Evolutionary conservation across 2,329 filamentous ascomycete species (phyloP).

Genomic region (Bipolaris zeicola): DNA sequence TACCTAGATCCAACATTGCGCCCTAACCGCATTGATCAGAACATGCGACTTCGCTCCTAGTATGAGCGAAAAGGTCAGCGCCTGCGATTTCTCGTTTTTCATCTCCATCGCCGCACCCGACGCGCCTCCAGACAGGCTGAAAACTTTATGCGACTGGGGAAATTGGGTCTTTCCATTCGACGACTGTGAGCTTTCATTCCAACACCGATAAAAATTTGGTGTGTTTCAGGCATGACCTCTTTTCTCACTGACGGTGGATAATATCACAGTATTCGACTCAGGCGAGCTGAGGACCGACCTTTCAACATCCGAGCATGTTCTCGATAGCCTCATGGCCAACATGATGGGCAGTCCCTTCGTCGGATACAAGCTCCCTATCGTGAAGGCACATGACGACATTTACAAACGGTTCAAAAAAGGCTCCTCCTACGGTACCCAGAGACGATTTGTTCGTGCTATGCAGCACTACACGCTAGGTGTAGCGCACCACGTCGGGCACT

Average conservation of each 20-base stretch:
- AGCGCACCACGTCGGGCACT: conserved; percentile 1
- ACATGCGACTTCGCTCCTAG: conserved; percentile 1
- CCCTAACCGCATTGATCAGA: not conserved
- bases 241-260: not conserved
- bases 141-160: not conserved
- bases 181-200: not conserved
- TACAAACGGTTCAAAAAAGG: not conserved
- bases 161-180: conserved; percentile 1
- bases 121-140: not conserved
- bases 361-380: not conserved
- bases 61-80: conserved; percentile 1
- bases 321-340: not conserved
- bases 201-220: not conserved
- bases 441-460: conserved; percentile 2
- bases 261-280: not conserved
- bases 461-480: not conserved
- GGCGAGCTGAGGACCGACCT: not conserved
- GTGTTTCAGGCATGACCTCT: not conserved
- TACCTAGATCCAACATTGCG: not conserved
- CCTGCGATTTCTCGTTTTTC: not conserved
- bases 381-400: not conserved
- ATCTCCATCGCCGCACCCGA: not conserved
- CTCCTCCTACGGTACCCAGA: not conserved
- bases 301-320: not conserved
- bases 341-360: not conserved